phyloP scores from a whole-genome alignment of 2,329 filamentous ascomycete species.

The Fusarium begoniae region DNA sequence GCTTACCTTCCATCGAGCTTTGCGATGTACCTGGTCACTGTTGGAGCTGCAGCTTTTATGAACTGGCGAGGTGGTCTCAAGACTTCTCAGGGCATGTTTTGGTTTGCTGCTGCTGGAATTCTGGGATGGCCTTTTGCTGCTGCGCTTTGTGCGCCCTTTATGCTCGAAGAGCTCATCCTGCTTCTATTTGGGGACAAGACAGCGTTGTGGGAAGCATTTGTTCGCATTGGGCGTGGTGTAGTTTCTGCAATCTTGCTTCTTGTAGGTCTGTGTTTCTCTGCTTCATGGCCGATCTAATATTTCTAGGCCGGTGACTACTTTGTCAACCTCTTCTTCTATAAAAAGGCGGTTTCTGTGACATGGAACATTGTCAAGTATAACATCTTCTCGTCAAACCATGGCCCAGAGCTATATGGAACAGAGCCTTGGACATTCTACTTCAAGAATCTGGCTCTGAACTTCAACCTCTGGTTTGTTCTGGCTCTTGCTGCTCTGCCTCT shows the following conservation, averaged over 20 bases:
- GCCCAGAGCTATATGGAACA: constrained; percentile 92
- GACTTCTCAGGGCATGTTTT: constrained; percentile 85
- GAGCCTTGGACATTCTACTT: constrained; percentile 98
- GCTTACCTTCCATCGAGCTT: constrained; percentile 94
- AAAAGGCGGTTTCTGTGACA: constrained; percentile 77
- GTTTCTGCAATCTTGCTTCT: constrained; percentile 74
- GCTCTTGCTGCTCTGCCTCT: constrained; percentile 80
- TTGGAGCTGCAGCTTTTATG: constrained; percentile 89
- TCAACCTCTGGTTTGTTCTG: constrained; percentile 92
- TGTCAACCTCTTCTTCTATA: constrained; percentile 87
- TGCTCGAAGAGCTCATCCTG: constrained; percentile 78
- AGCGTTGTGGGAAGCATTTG: constrained; percentile 67
- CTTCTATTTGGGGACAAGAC: constrained; percentile 63
- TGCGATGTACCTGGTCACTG: constrained; percentile 91
- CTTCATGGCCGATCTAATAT: background rate
- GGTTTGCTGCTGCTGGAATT: constrained; percentile 86
- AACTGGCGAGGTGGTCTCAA: constrained; percentile 84
- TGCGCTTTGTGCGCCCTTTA: constrained; percentile 81
- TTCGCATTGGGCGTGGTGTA: constrained; percentile 73
- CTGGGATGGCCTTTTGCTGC: constrained; percentile 95
- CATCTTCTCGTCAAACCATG: constrained; percentile 82
- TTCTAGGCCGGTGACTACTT: constrained; percentile 71
- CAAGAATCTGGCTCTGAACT: constrained; percentile 90
- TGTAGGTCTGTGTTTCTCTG: constrained; percentile 57
- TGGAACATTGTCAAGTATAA: constrained; percentile 98